Evolutionary conservation across 495 filamentous ascomycete species (phyloP).

Genomic region (Aspergillus funiculosus): DNA sequence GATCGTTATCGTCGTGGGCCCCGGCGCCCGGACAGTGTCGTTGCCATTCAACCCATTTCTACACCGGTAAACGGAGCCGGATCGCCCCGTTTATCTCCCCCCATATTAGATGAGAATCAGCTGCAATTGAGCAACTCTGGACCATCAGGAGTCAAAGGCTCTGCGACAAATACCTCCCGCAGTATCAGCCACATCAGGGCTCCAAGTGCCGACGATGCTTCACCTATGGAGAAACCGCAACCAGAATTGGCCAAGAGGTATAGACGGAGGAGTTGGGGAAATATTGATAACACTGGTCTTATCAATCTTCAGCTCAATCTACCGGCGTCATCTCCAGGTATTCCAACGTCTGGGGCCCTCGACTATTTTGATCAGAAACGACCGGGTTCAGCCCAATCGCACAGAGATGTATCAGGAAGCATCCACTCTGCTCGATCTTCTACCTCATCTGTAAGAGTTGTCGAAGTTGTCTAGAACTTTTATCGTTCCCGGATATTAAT

Average conservation of each 20-base stretch:
- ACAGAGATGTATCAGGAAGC: slow-evolving; percentile 55
- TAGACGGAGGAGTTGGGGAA: slow-evolving; percentile 76
- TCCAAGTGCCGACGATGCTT: slow-evolving; percentile 51
- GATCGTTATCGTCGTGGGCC: slow-evolving; percentile 61
- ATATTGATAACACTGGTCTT: slow-evolving; percentile 57
- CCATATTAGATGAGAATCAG: slow-evolving; percentile 24
- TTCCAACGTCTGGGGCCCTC: slow-evolving; percentile 22
- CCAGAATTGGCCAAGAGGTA: slow-evolving; percentile 69
- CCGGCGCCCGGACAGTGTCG: slow-evolving; percentile 43
- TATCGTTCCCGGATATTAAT: no score
- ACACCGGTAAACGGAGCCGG: slow-evolving; percentile 23
- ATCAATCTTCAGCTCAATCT: slow-evolving; percentile 37
- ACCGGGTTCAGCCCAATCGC: slow-evolving; percentile 51
- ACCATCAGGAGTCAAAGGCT: slow-evolving; percentile 6
- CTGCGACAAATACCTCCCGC: slow-evolving; percentile 11
- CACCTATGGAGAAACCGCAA: slow-evolving; percentile 33
- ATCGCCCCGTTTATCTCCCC: slow-evolving; percentile 7
- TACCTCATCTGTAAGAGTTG: slow-evolving; percentile 53
- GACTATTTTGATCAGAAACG: slow-evolving; percentile 39
- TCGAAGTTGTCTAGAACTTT: neutral
- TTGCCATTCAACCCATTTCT: slow-evolving; percentile 38
- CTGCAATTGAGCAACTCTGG: slow-evolving; percentile 7
- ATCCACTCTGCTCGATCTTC: slow-evolving; percentile 45
- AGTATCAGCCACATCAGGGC: slow-evolving; percentile 34
- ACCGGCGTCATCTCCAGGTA: slow-evolving; percentile 26